Evolutionary conservation across 495 filamentous ascomycete species (phyloP).

Genomic region (Lasiosphaeris hirsuta): DNA sequence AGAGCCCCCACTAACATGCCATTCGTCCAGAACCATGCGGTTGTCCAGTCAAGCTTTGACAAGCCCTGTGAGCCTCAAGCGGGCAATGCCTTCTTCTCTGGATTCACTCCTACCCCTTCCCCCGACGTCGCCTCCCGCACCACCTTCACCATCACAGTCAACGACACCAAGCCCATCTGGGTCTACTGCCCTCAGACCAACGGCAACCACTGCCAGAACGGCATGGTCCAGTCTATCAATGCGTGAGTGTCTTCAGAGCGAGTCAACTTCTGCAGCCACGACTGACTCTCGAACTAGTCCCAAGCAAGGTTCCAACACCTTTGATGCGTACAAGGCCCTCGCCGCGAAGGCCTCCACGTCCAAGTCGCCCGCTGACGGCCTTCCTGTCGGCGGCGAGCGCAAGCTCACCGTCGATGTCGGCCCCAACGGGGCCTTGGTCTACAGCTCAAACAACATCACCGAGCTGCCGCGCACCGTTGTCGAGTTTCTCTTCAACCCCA

Average conservation of each 20-base stretch:
- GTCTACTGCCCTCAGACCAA: slow-evolving; percentile 51
- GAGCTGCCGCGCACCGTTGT: slow-evolving; percentile 35
- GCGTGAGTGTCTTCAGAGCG: slow-evolving; percentile 22
- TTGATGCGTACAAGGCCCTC: slow-evolving; percentile 32
- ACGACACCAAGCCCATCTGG: slow-evolving; percentile 58
- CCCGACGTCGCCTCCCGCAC: slow-evolving; percentile 33
- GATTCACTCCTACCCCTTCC: slow-evolving; percentile 39
- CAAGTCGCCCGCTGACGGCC: slow-evolving; percentile 28
- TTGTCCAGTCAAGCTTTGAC: slow-evolving; percentile 55
- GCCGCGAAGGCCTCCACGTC: slow-evolving; percentile 28
- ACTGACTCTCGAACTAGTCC: slow-evolving; percentile 26
- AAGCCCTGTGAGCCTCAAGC: slow-evolving; percentile 55
- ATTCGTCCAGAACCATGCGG: slow-evolving; percentile 52
- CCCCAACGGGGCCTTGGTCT: slow-evolving; percentile 29
- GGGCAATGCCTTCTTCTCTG: slow-evolving; percentile 47
- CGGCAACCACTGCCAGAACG: slow-evolving; percentile 40
- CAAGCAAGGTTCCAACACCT: slow-evolving; percentile 31
- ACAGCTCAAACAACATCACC: slow-evolving; percentile 37
- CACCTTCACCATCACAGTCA: slow-evolving; percentile 54
- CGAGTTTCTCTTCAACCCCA: slow-evolving; percentile 37
- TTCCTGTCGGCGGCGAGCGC: slow-evolving; percentile 34
- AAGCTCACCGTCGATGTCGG: slow-evolving; percentile 36
- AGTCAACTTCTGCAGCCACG: not conserved
- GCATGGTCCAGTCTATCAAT: slow-evolving; percentile 42
- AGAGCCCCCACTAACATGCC: slow-evolving; percentile 2